Evolutionary conservation across 2,329 filamentous ascomycete genomes (phyloP).

Genomic region (Aspergillus novofumigatus): DNA sequence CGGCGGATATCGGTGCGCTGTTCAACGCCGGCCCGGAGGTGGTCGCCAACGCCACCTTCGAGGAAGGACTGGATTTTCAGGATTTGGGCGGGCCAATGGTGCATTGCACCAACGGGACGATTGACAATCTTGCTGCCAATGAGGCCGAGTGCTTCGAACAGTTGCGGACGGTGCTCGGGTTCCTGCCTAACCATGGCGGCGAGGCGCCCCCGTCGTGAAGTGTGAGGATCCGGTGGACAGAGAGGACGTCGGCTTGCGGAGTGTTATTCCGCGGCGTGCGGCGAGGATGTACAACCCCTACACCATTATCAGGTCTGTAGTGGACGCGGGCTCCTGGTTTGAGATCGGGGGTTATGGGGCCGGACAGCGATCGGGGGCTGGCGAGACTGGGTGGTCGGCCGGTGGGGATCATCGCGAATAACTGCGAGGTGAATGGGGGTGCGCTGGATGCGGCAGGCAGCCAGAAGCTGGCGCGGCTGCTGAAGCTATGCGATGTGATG

Average conservation of each 20-base stretch:
- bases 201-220: constrained; percentile 50
- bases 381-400: constrained; percentile 55
- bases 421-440: constrained; percentile 59
- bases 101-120: constrained; percentile 63
- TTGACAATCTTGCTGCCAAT: constrained; percentile 59
- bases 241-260: constrained; percentile 47
- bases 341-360: constrained; percentile 63
- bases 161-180: constrained; percentile 53
- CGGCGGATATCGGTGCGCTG: constrained; percentile 56
- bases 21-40: constrained; percentile 64
- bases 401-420: constrained; percentile 57
- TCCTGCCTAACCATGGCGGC: constrained; percentile 55
- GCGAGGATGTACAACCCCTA: constrained; percentile 59
- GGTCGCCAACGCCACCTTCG: constrained; percentile 60
- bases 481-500: constrained; percentile 63
- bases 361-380: constrained; percentile 57
- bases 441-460: constrained; percentile 58
- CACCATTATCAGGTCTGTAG: constrained; percentile 54
- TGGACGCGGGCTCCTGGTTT: constrained; percentile 57
- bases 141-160: constrained; percentile 62
- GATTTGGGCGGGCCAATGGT: constrained; percentile 59
- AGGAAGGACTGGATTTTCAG: constrained; percentile 56
- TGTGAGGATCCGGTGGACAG: constrained; percentile 50
- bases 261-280: constrained; percentile 54
- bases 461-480: constrained; percentile 57